Base-by-base conservation (phyloP, 768 basidiomycete genomes). In the Leccinum variicolor region DNA sequence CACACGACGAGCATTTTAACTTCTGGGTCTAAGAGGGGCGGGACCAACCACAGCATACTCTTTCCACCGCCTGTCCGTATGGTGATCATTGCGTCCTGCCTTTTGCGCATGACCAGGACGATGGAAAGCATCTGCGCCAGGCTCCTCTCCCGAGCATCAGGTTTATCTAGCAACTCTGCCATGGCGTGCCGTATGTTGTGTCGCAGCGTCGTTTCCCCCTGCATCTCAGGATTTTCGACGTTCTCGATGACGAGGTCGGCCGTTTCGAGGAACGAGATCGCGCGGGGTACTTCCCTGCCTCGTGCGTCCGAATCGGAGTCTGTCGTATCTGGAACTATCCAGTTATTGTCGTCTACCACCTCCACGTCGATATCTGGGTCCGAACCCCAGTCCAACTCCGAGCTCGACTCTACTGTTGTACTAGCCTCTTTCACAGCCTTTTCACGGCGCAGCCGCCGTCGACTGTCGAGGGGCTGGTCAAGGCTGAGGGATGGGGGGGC, bases 31-130 rank as follows among this genome's bases (percentile, higher is more conserved):
- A 60, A 6, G 25, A 59, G 31, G 0, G 23, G 9, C 0, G 58
- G 58, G n/a, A 46, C 50, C 1, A 39, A 41, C 55, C 61, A 62
- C 0, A 62, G 48, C 58, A 59, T 59, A 23, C 15, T 33, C 10
- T 62, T 62, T 0, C 61, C 61, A 0, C 61, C 49, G 2, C 61
- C 61, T 0, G 58, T 62, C 0, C 28, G n/a, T 4, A 62, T 53
- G 15, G 61, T 62, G 34, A 62, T 25, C 34, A 60, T 48, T 0
- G 25, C 43, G 2, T 62, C 54, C 14, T 47, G 17, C 6, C 6
- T 1, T 5, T 3, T 9, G 14, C 25, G 23, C 46, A 47, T 47
- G 10, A 47, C 46, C 25, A 25, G 11, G 8, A 55, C 19, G 13
- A 59, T 46, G 2, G 39, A 57, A 1, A 36, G 1, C 54, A 62